Evolutionary conservation across 352 stramenopile species (phyloP).

Genomic region (Peronospora belbahrii): DNA sequence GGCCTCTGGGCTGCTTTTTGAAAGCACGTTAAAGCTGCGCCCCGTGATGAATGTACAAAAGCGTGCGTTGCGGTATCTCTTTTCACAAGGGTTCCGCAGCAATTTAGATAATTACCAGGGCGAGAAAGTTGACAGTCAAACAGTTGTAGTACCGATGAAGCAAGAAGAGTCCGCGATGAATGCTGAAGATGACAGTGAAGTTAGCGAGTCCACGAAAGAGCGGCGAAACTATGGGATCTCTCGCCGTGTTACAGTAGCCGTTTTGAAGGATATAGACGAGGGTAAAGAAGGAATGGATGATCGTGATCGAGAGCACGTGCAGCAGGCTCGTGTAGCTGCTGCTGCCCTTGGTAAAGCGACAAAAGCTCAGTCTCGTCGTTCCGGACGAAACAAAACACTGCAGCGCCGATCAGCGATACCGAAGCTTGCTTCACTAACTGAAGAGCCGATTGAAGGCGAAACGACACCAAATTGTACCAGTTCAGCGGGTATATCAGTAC

Average conservation of each 20-base stretch:
- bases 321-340: slow-evolving; percentile 27
- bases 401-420: slow-evolving; percentile 32
- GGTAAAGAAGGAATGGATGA: slow-evolving; percentile 32
- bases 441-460: slow-evolving; percentile 30
- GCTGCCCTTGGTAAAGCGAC: slow-evolving; percentile 21
- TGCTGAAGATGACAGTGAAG: slow-evolving; percentile 13
- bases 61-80: slow-evolving; percentile 59
- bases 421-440: slow-evolving; percentile 33
- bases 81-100: slow-evolving; percentile 43
- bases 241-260: slow-evolving; percentile 41
- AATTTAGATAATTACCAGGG: slow-evolving; percentile 25
- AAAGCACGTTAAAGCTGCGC: slow-evolving; percentile 64
- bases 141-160: background rate
- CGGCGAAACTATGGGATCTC: slow-evolving; percentile 21
- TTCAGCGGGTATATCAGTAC: background rate
- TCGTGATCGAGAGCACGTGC: slow-evolving; percentile 31
- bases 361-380: slow-evolving; percentile 8
- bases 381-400: slow-evolving; percentile 36
- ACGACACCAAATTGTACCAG: slow-evolving; percentile 3
- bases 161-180: background rate
- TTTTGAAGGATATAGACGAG: slow-evolving; percentile 38
- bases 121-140: slow-evolving; percentile 2
- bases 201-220: slow-evolving; percentile 1
- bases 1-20: slow-evolving; percentile 49
- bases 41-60: slow-evolving; percentile 48